These are phyloP conservation scores for Xylaria hypoxylon DNA, from an alignment of 2,329 filamentous ascomycete genomes.

Conservation along the genomic window DNA sequence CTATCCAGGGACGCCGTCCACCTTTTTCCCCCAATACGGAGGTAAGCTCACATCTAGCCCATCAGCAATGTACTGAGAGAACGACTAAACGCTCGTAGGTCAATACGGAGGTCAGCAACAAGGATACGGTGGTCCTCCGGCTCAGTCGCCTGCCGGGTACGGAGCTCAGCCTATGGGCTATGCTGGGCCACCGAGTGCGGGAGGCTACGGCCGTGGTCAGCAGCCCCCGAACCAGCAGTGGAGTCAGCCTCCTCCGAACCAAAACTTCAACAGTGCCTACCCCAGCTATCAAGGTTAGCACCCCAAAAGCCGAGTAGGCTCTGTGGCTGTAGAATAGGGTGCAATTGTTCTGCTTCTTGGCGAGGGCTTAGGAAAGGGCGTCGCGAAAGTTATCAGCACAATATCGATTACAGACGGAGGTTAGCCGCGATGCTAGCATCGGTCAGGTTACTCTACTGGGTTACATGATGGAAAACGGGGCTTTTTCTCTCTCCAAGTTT, in stretches of 20 bases:
- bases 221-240: slow-evolving; percentile 68
- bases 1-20: slow-evolving; percentile 81
- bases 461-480: slow-evolving; percentile 35
- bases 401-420: slow-evolving; percentile 31
- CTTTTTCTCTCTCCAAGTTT: slow-evolving; percentile 41
- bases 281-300: slow-evolving; percentile 71
- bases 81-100: slow-evolving; percentile 54
- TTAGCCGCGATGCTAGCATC: slow-evolving; percentile 33
- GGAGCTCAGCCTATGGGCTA: slow-evolving; percentile 77
- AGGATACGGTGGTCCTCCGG: slow-evolving; percentile 71
- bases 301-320: slow-evolving; percentile 25
- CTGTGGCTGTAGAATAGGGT: slow-evolving; percentile 29
- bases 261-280: slow-evolving; percentile 72
- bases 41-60: slow-evolving; percentile 63
- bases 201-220: slow-evolving; percentile 84
- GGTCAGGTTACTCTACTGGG: slow-evolving; percentile 22
- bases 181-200: slow-evolving; percentile 78
- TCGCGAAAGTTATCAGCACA: slow-evolving; percentile 31
- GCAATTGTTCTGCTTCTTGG: slow-evolving; percentile 34
- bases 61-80: slow-evolving; percentile 39
- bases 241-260: slow-evolving; percentile 63
- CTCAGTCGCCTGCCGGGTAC: slow-evolving; percentile 71
- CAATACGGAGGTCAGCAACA: slow-evolving; percentile 75
- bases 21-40: slow-evolving; percentile 94
- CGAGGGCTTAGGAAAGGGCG: slow-evolving; percentile 34